Percentiles rank a stretch among this genome's conserved stretches.
These are phyloP conservation scores for Lentinula guzmanii DNA, from an alignment of 768 basidiomycete genomes.

Conservation along the genomic window DNA sequence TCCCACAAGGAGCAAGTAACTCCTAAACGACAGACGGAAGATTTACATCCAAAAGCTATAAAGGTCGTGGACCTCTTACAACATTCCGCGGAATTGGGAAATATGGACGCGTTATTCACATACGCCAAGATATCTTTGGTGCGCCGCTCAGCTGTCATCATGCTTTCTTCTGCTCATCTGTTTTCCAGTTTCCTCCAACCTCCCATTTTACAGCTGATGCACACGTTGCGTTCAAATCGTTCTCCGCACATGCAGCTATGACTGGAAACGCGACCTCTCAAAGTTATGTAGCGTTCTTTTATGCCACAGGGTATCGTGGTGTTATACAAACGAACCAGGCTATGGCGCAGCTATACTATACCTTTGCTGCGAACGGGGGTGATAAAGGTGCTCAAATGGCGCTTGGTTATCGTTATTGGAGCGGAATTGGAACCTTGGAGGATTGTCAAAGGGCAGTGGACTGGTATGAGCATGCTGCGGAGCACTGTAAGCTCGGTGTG, in stretches of 20 bases:
- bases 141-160: constrained; percentile 16
- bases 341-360: constrained; percentile 86
- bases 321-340: constrained; percentile 64
- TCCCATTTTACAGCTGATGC: constrained; percentile 58
- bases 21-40: constrained; percentile 57
- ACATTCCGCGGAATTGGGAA: constrained; percentile 76
- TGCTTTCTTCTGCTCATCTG: neutral
- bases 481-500: constrained; percentile 50
- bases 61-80: constrained; percentile 78
- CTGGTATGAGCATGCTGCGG: constrained; percentile 90
- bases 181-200: constrained; percentile 65
- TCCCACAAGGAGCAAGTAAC: constrained; percentile 22
- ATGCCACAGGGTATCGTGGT: constrained; percentile 77
- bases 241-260: constrained; percentile 51
- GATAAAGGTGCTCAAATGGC: constrained; percentile 90
- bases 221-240: constrained; percentile 55
- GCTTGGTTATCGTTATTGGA: constrained; percentile 91
- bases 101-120: constrained; percentile 65
- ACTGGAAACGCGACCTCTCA: constrained; percentile 89
- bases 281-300: constrained; percentile 79
- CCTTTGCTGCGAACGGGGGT: constrained; percentile 87
- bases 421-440: constrained; percentile 88
- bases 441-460: constrained; percentile 76
- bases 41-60: constrained; percentile 63
- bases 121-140: constrained; percentile 67